phyloP scores from a whole-genome alignment of 352 stramenopile species.

The Globisporangium echinulatum region DNA sequence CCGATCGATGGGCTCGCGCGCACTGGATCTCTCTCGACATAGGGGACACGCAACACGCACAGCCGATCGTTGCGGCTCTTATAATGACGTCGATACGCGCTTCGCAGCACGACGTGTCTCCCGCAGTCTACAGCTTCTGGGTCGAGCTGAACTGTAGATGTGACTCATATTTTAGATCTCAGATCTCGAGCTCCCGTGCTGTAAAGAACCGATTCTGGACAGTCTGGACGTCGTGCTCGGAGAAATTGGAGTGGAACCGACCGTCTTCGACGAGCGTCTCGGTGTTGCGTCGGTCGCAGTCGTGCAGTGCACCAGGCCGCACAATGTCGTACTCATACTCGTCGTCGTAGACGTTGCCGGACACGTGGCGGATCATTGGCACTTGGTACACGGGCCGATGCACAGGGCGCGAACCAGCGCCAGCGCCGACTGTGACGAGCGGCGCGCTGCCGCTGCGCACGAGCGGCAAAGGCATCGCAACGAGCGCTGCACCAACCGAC shows the following conservation, averaged over 20 bases:
- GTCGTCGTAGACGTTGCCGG: slow-evolving; percentile 23
- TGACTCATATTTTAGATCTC: background rate
- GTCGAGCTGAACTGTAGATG: no score
- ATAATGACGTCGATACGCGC: background rate
- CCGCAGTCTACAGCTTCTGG: no score
- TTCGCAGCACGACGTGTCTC: background rate
- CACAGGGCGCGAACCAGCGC: background rate
- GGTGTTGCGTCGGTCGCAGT: slow-evolving; percentile 56
- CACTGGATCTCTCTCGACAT: no score
- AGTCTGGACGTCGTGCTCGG: slow-evolving; percentile 24
- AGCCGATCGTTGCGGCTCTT: no score
- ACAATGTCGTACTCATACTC: slow-evolving; percentile 83
- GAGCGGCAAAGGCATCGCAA: background rate
- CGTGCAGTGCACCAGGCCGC: slow-evolving; percentile 42
- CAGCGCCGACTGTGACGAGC: no score
- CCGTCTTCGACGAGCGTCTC: slow-evolving; percentile 53
- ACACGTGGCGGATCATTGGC: slow-evolving; percentile 1
- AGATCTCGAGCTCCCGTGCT: slow-evolving; percentile 12
- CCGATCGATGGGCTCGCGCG: no score
- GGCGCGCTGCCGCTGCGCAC: background rate
- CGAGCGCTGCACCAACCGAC: background rate
- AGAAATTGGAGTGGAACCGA: slow-evolving; percentile 63
- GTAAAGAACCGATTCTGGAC: slow-evolving; percentile 4
- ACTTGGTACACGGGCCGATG: slow-evolving; percentile 10
- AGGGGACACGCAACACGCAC: background rate